A percentile compares a stretch with the other conserved stretches of the same genome.
Conservation (phyloP, 2,329 filamentous ascomycete genomes). For the Fusarium sp. region DNA sequence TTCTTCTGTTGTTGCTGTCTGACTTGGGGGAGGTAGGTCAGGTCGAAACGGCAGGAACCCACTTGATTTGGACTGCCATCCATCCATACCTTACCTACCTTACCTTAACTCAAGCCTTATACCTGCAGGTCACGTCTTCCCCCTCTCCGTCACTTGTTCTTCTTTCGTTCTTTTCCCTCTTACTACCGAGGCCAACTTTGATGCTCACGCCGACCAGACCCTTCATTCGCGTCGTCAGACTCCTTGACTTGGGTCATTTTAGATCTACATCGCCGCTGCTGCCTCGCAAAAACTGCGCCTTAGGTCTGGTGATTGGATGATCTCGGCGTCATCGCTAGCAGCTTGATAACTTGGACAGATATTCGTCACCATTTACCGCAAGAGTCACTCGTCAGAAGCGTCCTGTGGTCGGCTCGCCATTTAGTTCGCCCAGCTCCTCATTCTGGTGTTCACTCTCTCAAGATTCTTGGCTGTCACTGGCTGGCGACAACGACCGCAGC, state of each 20-base stretch:
- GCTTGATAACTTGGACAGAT: neutral
- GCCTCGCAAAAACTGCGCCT: neutral
- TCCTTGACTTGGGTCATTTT: conserved; percentile 6
- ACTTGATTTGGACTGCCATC: neutral
- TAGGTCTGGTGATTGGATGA: neutral
- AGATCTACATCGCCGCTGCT: conserved; percentile 4
- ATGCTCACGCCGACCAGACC: conserved; percentile 5
- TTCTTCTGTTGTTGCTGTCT: conserved; percentile 6
- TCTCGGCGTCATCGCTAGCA: neutral
- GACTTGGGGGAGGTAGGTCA: conserved; percentile 5
- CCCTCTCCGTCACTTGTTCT: neutral
- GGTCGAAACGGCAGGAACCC: neutral
- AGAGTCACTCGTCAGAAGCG: neutral
- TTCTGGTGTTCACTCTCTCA: conserved; percentile 7
- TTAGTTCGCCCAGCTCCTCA: conserved; percentile 12
- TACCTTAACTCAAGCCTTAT: conserved; percentile 8
- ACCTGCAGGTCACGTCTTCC: neutral
- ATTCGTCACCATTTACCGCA: neutral
- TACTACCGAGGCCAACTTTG: neutral
- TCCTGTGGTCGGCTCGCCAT: neutral
- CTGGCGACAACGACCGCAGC: conserved; percentile 21
- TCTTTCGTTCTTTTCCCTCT: neutral
- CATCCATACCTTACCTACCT: neutral
- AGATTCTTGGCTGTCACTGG: conserved; percentile 20
- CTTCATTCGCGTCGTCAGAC: neutral